A percentile compares a stretch with the other conserved stretches of the same genome.
Evolutionary conservation across 306 rosid genomes (phyloP).

Genomic region (Cucurbita pepo): DNA sequence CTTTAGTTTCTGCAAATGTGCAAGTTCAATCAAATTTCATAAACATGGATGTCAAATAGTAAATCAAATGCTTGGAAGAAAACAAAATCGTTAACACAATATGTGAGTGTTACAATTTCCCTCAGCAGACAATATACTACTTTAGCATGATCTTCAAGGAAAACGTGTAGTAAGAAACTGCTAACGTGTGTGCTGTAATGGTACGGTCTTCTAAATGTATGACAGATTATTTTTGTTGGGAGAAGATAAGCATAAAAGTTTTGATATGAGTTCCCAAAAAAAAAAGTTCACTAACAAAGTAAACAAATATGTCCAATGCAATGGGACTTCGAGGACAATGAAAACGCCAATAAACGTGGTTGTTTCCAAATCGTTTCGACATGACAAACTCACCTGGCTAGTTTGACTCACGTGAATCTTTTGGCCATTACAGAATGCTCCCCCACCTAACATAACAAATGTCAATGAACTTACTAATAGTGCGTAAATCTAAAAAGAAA

Average conservation of each 20-base stretch:
- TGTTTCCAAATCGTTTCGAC: neutral
- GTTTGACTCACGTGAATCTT: conserved; percentile 65
- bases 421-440: conserved; percentile 84
- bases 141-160: neutral
- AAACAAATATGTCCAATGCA: neutral
- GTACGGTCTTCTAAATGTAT: neutral
- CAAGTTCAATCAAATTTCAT: neutral
- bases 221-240: neutral
- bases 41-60: neutral
- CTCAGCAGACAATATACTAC: neutral
- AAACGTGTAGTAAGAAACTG: neutral
- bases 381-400: conserved; percentile 30
- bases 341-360: neutral
- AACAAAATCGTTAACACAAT: neutral
- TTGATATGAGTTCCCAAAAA: neutral
- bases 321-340: neutral
- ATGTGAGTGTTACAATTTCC: neutral
- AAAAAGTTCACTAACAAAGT: neutral
- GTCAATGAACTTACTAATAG: conserved; percentile 3
- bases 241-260: neutral
- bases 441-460: conserved; percentile 50
- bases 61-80: neutral
- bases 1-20: neutral
- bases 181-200: neutral
- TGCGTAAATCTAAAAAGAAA: neutral